Percentiles rank a stretch among this genome's conserved stretches.
phyloP scores from a whole-genome alignment of 1,284 basidiomycete genomes.

The Cyathus pygmaeus region DNA sequence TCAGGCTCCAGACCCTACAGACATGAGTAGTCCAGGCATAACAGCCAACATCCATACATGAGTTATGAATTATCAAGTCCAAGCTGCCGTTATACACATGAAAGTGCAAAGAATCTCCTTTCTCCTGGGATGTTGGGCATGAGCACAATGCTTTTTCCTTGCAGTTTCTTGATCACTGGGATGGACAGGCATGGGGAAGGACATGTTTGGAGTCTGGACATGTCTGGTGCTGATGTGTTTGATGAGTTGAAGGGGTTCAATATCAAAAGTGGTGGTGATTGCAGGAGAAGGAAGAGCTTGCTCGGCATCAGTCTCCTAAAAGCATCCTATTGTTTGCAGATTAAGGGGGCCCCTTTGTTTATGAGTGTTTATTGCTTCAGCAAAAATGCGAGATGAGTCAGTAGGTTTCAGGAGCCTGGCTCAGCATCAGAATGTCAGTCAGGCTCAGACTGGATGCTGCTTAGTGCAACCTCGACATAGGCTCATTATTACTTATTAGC shows the following conservation, averaged over 20 bases:
- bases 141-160: conserved; percentile 81
- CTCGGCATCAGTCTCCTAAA: no score
- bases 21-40: conserved; percentile 1
- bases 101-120: conserved; percentile 85
- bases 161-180: conserved; percentile 77
- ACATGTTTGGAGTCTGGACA: conserved; percentile 58
- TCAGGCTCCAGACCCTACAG: conserved; percentile 82
- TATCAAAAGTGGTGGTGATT: neutral
- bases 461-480: no score
- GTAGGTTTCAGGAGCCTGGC: no score
- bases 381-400: no score
- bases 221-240: conserved; percentile 6
- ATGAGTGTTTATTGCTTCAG: no score
- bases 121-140: conserved; percentile 89
- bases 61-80: neutral
- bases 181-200: conserved; percentile 74
- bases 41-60: neutral
- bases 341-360: no score
- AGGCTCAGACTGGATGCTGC: no score
- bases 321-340: no score
- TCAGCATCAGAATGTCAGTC: no score
- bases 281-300: no score
- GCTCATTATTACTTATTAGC: no score
- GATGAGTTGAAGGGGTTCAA: neutral
- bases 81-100: conserved; percentile 59